Evolutionary conservation across 2,329 filamentous ascomycete species (phyloP).

Genomic region (Lecanosticta acicola): DNA sequence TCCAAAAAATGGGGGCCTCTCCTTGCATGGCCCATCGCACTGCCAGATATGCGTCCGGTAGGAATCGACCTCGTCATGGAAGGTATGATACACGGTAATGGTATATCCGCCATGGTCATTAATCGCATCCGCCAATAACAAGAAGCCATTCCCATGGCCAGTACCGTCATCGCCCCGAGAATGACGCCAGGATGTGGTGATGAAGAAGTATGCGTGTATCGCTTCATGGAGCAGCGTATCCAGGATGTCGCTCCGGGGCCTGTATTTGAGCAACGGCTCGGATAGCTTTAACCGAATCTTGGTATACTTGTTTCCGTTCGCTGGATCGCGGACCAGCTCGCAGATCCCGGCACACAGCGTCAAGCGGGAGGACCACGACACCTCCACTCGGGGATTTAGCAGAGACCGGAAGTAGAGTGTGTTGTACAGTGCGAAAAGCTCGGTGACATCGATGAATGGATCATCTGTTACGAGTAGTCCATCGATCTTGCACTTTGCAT

Average conservation of each 20-base stretch:
- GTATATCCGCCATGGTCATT: constrained; percentile 40
- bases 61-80: constrained; percentile 44
- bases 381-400: constrained; percentile 37
- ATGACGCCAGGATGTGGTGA: constrained; percentile 41
- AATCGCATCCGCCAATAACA: constrained; percentile 41
- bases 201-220: constrained; percentile 45
- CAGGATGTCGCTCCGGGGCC: constrained; percentile 39
- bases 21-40: constrained; percentile 38
- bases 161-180: constrained; percentile 39
- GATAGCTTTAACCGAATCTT: constrained; percentile 41
- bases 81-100: constrained; percentile 41
- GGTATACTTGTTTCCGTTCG: constrained; percentile 33
- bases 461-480: constrained; percentile 33
- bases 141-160: constrained; percentile 41
- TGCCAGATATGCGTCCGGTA: constrained; percentile 44
- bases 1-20: constrained; percentile 38
- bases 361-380: constrained; percentile 40
- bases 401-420: constrained; percentile 40
- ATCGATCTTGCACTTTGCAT: constrained; percentile 33
- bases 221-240: constrained; percentile 43
- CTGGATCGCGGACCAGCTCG: constrained; percentile 37
- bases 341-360: constrained; percentile 45
- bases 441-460: constrained; percentile 39
- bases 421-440: constrained; percentile 39
- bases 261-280: constrained; percentile 41